Conservation (phyloP, 169 alveolate genomes). For the Sarcocystis neurona region DNA sequence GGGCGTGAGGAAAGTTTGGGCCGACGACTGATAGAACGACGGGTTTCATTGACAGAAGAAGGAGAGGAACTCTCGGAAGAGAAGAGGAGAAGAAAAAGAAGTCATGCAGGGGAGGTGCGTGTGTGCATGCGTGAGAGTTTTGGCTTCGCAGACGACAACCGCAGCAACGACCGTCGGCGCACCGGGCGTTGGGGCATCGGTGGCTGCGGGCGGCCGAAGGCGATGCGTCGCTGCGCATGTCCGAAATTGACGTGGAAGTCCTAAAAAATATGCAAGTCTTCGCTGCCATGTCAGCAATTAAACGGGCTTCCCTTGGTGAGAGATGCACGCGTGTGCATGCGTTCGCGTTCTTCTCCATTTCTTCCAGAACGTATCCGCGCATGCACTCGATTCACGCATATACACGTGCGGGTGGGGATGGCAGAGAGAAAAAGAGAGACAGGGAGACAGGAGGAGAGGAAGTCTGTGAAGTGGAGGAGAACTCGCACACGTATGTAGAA, state of each 20-base stretch:
- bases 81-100: too few species aligned
- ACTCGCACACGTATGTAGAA: not conserved
- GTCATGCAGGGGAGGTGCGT: too few species aligned
- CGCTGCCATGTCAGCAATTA: constrained; percentile 39
- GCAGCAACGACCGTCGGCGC: constrained; percentile 76
- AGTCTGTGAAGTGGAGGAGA: too few species aligned
- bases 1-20: too few species aligned
- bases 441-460: too few species aligned
- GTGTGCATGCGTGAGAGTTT: too few species aligned
- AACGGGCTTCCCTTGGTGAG: constrained; percentile 41
- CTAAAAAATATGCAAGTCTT: constrained; percentile 48
- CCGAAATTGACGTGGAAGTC: constrained; percentile 34
- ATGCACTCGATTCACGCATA: not conserved
- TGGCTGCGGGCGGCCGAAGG: constrained; percentile 73
- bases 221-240: constrained; percentile 6
- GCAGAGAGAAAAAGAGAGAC: too few species aligned
- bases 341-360: not conserved
- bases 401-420: too few species aligned
- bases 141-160: constrained; percentile 70
- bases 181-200: constrained; percentile 77
- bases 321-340: not conserved
- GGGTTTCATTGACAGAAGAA: too few species aligned
- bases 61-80: too few species aligned
- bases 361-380: not conserved
- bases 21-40: too few species aligned